These are phyloP conservation scores for Allium cepa DNA, from an alignment of 106 monocot species.

Conservation along the genomic window DNA sequence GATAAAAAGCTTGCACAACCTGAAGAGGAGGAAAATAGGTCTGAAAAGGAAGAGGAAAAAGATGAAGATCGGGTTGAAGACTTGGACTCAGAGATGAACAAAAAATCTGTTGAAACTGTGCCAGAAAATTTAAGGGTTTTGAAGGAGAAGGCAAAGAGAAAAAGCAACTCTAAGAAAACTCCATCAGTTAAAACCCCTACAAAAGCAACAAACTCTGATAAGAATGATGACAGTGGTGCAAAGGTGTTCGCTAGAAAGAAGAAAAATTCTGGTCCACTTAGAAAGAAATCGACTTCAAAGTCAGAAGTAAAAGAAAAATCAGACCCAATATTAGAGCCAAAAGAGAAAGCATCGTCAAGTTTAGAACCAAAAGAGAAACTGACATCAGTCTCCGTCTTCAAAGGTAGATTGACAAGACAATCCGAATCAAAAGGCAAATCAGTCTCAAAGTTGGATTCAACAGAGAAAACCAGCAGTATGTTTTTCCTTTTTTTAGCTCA, in stretches of 20 bases:
- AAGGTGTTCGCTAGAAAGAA: conserved; percentile 78
- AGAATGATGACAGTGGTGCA: conserved; percentile 25
- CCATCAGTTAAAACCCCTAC: conserved; percentile 1
- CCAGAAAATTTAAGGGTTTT: conserved; percentile 11
- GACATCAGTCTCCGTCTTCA: too few species aligned
- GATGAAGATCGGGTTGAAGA: conserved; percentile 3
- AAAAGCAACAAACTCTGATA: conserved; percentile 28
- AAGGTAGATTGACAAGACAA: too few species aligned
- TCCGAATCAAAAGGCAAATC: too few species aligned
- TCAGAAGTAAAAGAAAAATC: conserved; percentile 26
- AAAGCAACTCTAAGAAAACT: conserved; percentile 20
- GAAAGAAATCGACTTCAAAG: conserved; percentile 26
- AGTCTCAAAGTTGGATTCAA: too few species aligned
- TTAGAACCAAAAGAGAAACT: too few species aligned
- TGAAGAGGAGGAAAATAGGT: conserved; percentile 19
- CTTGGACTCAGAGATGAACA: conserved; percentile 14
- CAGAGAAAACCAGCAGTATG: too few species aligned
- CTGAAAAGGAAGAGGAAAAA: conserved; percentile 9
- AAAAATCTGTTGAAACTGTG: conserved; percentile 19
- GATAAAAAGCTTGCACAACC: conserved; percentile 17
- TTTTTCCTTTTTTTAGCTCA: too few species aligned
- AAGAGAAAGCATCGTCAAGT: too few species aligned
- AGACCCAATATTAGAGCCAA: not conserved
- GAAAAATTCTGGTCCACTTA: conserved; percentile 21
- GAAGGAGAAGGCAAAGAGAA: conserved; percentile 16